A percentile compares a stretch with the other conserved stretches of the same genome.
phyloP scores from a whole-genome alignment of 768 basidiomycete genomes.

The Serendipita vermifera region DNA sequence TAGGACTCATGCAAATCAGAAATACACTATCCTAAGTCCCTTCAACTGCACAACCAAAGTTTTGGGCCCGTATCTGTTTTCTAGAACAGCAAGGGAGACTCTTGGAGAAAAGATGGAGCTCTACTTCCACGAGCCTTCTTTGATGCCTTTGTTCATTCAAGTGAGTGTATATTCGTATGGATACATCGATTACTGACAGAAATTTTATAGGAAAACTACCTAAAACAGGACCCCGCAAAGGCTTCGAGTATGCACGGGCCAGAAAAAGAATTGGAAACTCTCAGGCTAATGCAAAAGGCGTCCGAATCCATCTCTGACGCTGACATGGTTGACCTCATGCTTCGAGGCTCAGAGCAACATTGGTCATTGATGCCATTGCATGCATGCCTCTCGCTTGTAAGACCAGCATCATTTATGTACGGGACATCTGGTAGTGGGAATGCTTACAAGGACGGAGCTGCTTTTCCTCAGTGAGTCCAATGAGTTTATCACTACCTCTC shows the following conservation, averaged over 20 bases:
- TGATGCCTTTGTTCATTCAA: constrained; percentile 91
- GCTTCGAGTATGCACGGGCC: constrained; percentile 46
- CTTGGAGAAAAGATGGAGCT: constrained; percentile 87
- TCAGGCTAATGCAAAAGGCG: constrained; percentile 74
- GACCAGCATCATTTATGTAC: constrained; percentile 73
- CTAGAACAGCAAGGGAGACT: constrained; percentile 62
- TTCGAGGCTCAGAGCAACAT: constrained; percentile 90
- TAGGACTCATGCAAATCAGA: constrained; percentile 49
- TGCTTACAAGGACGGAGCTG: constrained; percentile 47
- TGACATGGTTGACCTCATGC: constrained; percentile 83
- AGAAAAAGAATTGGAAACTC: constrained; percentile 52
- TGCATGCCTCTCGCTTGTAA: constrained; percentile 78
- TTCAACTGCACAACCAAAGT: constrained; percentile 86
- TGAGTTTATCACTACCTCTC: neutral
- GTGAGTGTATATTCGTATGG: too few relatives aligned
- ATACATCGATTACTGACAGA: too few relatives aligned
- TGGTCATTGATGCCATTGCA: constrained; percentile 94
- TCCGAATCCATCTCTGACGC: constrained; percentile 90
- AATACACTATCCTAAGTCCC: constrained; percentile 79
- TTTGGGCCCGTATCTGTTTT: constrained; percentile 84
- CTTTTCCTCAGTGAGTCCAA: constrained; percentile 68
- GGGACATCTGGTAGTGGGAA: constrained; percentile 50
- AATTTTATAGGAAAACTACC: constrained; percentile 74
- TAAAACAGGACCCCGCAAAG: constrained; percentile 64
- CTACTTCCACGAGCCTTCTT: constrained; percentile 93